A percentile compares a stretch with the other conserved stretches of the same genome.
These are phyloP conservation scores for Acacia confusa DNA, from an alignment of 306 rosid species.

Conservation along the genomic window DNA sequence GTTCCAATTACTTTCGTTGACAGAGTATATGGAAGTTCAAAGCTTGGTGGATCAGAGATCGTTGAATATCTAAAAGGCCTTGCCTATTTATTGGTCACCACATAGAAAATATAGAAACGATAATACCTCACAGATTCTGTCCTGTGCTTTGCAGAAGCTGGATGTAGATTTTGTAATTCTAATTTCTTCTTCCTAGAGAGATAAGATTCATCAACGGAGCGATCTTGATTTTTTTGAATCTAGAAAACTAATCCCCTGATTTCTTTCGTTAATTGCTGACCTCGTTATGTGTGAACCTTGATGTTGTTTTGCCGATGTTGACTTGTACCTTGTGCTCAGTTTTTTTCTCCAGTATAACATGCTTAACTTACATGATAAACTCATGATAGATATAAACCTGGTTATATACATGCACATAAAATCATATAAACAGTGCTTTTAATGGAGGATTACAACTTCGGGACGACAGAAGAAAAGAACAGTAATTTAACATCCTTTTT, in stretches of 20 bases:
- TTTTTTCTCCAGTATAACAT: neutral
- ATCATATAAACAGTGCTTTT: neutral
- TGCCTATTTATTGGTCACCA: slow-evolving; percentile 71
- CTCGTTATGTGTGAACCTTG: neutral
- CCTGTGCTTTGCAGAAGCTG: slow-evolving; percentile 15
- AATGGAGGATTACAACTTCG: neutral
- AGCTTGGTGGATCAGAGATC: slow-evolving; percentile 98
- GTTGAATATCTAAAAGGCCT: slow-evolving; percentile 95
- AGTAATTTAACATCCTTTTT: neutral
- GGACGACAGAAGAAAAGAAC: neutral
- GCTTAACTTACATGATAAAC: neutral
- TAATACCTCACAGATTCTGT: neutral
- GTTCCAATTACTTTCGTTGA: slow-evolving; percentile 98
- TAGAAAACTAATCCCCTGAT: slow-evolving; percentile 11
- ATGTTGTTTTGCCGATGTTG: slow-evolving; percentile 20
- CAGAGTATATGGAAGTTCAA: slow-evolving; percentile 90
- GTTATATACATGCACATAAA: too few relatives aligned
- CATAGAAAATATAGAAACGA: slow-evolving; percentile 40
- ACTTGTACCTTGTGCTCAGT: neutral
- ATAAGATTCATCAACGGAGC: slow-evolving; percentile 19
- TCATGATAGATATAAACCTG: neutral
- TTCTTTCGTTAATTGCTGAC: neutral
- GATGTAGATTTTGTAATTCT: slow-evolving; percentile 22
- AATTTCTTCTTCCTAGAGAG: neutral
- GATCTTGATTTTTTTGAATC: neutral